Percentiles rank a stretch among this genome's conserved stretches.
Conservation (phyloP, 148 eudicot species). For the Silene conica region DNA sequence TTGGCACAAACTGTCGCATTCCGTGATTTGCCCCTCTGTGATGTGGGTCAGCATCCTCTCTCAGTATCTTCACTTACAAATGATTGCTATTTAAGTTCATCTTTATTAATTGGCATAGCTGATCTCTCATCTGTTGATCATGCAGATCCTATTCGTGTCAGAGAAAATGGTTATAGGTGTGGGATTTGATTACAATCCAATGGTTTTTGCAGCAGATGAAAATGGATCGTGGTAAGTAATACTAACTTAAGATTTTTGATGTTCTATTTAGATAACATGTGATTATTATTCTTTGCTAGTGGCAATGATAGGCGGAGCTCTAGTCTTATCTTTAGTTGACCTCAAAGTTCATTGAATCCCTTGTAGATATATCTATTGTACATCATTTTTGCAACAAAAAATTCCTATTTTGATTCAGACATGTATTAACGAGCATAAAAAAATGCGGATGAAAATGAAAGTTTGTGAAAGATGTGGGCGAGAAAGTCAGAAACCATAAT, state of each 20-base stretch:
- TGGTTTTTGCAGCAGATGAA: slow-evolving; percentile 89
- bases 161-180: slow-evolving; percentile 91
- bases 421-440: too few species aligned
- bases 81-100: slow-evolving; percentile 8
- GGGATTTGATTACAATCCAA: slow-evolving; percentile 92
- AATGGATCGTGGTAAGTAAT: slow-evolving; percentile 72
- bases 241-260: slow-evolving; percentile 2
- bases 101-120: slow-evolving; percentile 9
- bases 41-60: slow-evolving; percentile 99
- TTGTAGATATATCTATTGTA: not conserved
- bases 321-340: not conserved
- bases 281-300: not conserved
- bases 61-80: slow-evolving; percentile 27
- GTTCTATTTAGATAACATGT: not conserved
- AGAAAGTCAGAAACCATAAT: not conserved
- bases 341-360: not conserved
- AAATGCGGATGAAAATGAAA: not conserved
- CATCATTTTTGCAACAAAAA: not conserved
- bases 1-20: slow-evolving; percentile 90
- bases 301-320: not conserved
- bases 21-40: slow-evolving; percentile 99
- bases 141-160: slow-evolving; percentile 82
- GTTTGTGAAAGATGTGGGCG: not conserved
- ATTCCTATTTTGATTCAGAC: not conserved
- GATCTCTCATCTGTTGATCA: slow-evolving; percentile 19